Conservation (phyloP, 768 basidiomycete species). For the Boletus tylopilopsis region DNA sequence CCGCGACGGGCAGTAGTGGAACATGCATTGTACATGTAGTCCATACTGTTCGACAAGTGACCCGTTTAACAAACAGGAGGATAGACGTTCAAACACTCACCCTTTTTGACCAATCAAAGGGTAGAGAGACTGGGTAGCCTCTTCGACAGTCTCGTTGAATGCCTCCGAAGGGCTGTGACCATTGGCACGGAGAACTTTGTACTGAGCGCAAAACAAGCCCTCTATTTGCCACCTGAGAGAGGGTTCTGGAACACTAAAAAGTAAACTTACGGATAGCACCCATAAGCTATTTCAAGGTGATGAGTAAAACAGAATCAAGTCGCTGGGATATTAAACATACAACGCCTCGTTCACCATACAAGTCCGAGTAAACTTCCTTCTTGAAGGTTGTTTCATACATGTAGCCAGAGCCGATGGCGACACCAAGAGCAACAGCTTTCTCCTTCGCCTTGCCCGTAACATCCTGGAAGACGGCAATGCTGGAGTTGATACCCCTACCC, state of each 20-base stretch:
- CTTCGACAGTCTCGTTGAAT: constrained; percentile 99
- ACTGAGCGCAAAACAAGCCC: constrained; percentile 99
- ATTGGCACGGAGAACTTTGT: constrained; percentile 94
- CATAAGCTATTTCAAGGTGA: constrained; percentile 66
- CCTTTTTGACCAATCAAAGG: constrained; percentile 95
- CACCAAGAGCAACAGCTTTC: constrained; percentile 92
- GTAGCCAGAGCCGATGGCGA: constrained; percentile 95
- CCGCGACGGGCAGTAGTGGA: constrained; percentile 99
- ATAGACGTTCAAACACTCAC: constrained; percentile 37
- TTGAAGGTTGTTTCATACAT: constrained; percentile 98
- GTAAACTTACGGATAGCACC: constrained; percentile 80
- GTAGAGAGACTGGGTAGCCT: constrained; percentile 98
- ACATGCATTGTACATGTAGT: constrained; percentile 99
- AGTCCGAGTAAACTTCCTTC: constrained; percentile 99
- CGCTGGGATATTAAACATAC: constrained; percentile 47
- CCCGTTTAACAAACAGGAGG: neutral
- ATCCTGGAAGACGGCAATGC: constrained; percentile 94
- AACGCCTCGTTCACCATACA: constrained; percentile 99
- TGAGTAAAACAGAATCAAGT: constrained; percentile 3
- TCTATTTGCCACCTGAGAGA: constrained; percentile 41
- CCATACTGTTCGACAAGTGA: constrained; percentile 59
- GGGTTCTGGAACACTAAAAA: neutral
- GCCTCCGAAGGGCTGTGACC: constrained; percentile 97
- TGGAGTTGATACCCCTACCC: constrained; percentile 97
- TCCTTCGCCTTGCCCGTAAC: constrained; percentile 98